phyloP scores from a whole-genome alignment of 306 rosid species.

The Clitoria ternatea region DNA sequence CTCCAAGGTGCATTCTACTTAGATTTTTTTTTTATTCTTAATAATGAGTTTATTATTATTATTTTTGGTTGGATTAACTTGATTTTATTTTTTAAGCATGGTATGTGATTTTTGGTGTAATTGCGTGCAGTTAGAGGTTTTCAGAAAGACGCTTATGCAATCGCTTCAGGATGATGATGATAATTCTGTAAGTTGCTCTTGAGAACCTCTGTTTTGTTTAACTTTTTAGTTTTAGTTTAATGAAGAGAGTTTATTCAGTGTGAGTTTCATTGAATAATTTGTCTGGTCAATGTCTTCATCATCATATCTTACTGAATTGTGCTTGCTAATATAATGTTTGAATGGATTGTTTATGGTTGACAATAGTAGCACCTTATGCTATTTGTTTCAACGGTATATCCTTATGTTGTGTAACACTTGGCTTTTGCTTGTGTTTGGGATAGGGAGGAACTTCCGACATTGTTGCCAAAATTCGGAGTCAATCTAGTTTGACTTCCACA shows the following conservation, averaged over 20 bases:
- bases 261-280: background rate
- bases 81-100: background rate
- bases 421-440: slow-evolving; percentile 14
- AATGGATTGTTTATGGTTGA: background rate
- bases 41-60: background rate
- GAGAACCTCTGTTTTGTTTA: background rate
- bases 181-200: slow-evolving; percentile 49
- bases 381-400: slow-evolving; percentile 4
- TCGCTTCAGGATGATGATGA: slow-evolving; percentile 86
- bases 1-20: slow-evolving; percentile 55
- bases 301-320: background rate
- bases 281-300: background rate
- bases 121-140: slow-evolving; percentile 71
- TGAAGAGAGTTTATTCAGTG: background rate
- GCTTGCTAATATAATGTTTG: background rate
- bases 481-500: slow-evolving; percentile 40
- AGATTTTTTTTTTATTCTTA: background rate
- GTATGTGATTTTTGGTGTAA: slow-evolving; percentile 14
- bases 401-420: slow-evolving; percentile 7
- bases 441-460: slow-evolving; percentile 60
- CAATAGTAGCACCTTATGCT: background rate
- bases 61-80: background rate
- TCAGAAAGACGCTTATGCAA: slow-evolving; percentile 91
- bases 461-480: slow-evolving; percentile 47
- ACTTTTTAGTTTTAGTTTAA: background rate